These are phyloP conservation scores for Ceratobasidium papillatum DNA, from an alignment of 1,284 basidiomycete species.

Conservation along the genomic window DNA sequence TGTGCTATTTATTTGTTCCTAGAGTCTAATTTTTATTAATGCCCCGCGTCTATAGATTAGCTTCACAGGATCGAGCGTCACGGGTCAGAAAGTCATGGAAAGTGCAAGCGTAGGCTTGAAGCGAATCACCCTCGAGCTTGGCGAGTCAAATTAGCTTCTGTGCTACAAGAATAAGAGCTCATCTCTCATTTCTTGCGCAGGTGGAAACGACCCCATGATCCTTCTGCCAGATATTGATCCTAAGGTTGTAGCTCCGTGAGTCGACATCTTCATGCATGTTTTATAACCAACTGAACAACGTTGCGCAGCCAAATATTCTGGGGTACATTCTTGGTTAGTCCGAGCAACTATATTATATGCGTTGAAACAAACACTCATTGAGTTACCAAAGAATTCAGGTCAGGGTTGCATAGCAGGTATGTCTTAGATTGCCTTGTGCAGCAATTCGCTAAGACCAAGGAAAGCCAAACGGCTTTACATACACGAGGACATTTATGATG, in stretches of 20 bases:
- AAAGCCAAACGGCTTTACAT: slow-evolving; percentile 55
- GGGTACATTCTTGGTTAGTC: slow-evolving; percentile 15
- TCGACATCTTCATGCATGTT: background rate
- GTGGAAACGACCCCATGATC: slow-evolving; percentile 59
- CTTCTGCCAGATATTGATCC: slow-evolving; percentile 61
- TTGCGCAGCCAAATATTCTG: slow-evolving; percentile 14
- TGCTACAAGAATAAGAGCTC: background rate
- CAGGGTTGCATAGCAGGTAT: too few relatives aligned
- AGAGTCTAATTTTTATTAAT: slow-evolving; percentile 41
- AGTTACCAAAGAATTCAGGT: background rate
- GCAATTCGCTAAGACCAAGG: slow-evolving; percentile 2
- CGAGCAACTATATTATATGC: background rate
- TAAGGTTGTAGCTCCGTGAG: slow-evolving; percentile 63
- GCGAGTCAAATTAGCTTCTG: background rate
- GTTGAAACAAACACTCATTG: background rate
- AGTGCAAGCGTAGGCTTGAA: slow-evolving; percentile 61
- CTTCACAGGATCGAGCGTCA: slow-evolving; percentile 55
- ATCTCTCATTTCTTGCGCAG: too few relatives aligned
- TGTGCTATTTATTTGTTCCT: background rate
- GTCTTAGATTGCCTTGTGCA: too few relatives aligned
- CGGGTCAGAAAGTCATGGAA: slow-evolving; percentile 60
- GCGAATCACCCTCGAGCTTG: slow-evolving; percentile 83
- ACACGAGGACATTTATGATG: slow-evolving; percentile 58
- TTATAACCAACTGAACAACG: too few relatives aligned
- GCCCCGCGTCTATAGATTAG: slow-evolving; percentile 55